Evolutionary conservation across 352 stramenopile genomes (phyloP).

Genomic region (Globisporangium okanoganense): DNA sequence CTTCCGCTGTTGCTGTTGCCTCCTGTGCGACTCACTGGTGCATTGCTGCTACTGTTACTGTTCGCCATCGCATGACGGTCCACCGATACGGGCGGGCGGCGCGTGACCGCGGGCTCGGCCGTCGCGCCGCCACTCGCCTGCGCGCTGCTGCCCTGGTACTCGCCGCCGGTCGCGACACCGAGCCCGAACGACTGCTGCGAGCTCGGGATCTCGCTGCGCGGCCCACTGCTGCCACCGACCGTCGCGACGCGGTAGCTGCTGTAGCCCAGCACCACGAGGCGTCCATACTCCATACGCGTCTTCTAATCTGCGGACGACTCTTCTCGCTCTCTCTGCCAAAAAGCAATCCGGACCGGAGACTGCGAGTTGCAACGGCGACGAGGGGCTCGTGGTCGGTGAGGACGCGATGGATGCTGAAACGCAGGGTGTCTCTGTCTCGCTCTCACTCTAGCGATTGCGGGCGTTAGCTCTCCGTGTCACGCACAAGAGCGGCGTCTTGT

Average conservation of each 20-base stretch:
- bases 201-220: slow-evolving; percentile 19
- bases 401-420: too few species aligned
- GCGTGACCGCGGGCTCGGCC: not conserved
- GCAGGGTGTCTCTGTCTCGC: too few species aligned
- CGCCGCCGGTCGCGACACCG: slow-evolving; percentile 14
- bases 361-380: too few species aligned
- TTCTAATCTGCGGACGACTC: too few species aligned
- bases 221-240: slow-evolving; percentile 11
- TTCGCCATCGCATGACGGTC: not conserved
- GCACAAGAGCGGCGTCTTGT: too few species aligned
- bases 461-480: too few species aligned
- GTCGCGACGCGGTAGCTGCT: slow-evolving; percentile 78
- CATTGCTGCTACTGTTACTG: not conserved
- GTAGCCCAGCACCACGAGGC: slow-evolving; percentile 81
- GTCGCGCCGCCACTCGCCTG: not conserved
- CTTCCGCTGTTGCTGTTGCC: slow-evolving; percentile 6
- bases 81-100: not conserved
- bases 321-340: too few species aligned
- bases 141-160: not conserved
- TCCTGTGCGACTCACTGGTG: not conserved
- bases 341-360: too few species aligned
- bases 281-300: slow-evolving; percentile 64
- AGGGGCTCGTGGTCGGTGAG: too few species aligned
- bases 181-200: slow-evolving; percentile 30
- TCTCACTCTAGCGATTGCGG: too few species aligned